Evolutionary conservation across 78 protist genomes (phyloP).

Genomic region (Reticulomyxa filosa): DNA sequence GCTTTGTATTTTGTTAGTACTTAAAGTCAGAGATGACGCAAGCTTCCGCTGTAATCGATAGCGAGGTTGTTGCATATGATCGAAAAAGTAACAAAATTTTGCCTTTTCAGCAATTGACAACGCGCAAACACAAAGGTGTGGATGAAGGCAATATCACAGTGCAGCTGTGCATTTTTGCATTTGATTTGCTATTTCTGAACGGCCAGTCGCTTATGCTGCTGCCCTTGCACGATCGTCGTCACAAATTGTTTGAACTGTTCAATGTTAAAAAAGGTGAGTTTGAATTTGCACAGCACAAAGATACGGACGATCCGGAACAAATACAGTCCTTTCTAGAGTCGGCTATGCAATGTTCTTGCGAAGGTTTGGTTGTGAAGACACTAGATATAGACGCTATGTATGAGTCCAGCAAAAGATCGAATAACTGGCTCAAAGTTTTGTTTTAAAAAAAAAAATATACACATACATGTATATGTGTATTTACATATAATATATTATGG

Average conservation of each 20-base stretch:
- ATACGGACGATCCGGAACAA: conserved; percentile 31
- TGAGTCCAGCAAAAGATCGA: conserved; percentile 50
- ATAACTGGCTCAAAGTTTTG: conserved; percentile 86
- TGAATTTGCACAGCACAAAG: conserved; percentile 27
- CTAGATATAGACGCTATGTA: conserved; percentile 31
- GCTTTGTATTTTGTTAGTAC: too few relatives aligned
- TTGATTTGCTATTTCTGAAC: conserved; percentile 74
- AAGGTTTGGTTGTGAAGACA: conserved; percentile 86
- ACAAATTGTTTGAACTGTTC: neutral
- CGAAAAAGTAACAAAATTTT: conserved; percentile 23
- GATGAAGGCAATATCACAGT: conserved; percentile 27
- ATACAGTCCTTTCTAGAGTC: conserved; percentile 38
- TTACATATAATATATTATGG: too few relatives aligned
- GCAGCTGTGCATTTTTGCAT: too few relatives aligned
- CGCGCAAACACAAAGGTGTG: conserved; percentile 60
- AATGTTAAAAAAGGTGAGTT: conserved; percentile 3
- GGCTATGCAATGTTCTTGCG: conserved; percentile 45
- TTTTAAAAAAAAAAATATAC: too few relatives aligned
- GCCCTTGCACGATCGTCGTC: conserved; percentile 17
- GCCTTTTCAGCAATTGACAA: conserved; percentile 68
- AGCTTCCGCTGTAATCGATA: too few relatives aligned
- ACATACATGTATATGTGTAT: too few relatives aligned
- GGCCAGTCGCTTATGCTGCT: conserved; percentile 26
- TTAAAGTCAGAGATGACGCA: too few relatives aligned
- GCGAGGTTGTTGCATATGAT: conserved; percentile 87